Evolutionary conservation across 805 yeast species (phyloP).

Genomic region (Candida krabiensis): DNA sequence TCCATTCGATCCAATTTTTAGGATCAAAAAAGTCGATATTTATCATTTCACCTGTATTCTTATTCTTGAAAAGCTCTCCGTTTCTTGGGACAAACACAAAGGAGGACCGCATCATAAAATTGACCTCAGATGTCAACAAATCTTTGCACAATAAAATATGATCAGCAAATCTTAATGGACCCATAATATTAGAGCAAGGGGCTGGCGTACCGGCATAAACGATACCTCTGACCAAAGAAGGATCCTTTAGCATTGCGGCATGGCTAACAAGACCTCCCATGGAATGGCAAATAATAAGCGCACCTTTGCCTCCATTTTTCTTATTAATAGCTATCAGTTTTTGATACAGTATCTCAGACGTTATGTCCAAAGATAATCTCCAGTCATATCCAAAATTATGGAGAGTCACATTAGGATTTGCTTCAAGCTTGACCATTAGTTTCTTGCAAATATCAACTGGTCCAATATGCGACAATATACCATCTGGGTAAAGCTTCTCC

Average conservation of each 20-base stretch:
- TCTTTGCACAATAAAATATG: slow-evolving; percentile 71
- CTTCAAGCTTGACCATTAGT: slow-evolving; percentile 51
- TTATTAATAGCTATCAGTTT: slow-evolving; percentile 46
- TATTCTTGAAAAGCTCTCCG: slow-evolving; percentile 73
- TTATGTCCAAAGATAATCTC: slow-evolving; percentile 69
- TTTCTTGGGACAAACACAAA: slow-evolving; percentile 74
- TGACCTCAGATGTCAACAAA: slow-evolving; percentile 75
- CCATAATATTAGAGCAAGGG: slow-evolving; percentile 81
- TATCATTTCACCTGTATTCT: slow-evolving; percentile 53
- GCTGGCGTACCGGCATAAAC: slow-evolving; percentile 83
- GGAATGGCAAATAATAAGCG: slow-evolving; percentile 80
- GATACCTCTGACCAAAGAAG: slow-evolving; percentile 69
- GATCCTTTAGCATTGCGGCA: slow-evolving; percentile 67
- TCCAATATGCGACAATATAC: slow-evolving; percentile 78
- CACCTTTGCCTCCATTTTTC: slow-evolving; percentile 51
- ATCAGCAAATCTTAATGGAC: slow-evolving; percentile 84
- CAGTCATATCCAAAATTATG: slow-evolving; percentile 91
- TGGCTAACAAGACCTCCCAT: slow-evolving; percentile 94
- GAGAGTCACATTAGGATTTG: slow-evolving; percentile 60
- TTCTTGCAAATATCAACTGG: slow-evolving; percentile 78
- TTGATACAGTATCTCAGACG: slow-evolving; percentile 51
- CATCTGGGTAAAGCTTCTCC: slow-evolving; percentile 63
- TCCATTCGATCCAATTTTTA: slow-evolving; percentile 74
- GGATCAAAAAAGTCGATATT: slow-evolving; percentile 79
- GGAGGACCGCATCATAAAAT: slow-evolving; percentile 86